Evolutionary conservation across 2,329 filamentous ascomycete species (phyloP).

Genomic region (Trichoderma atrobrunneum): DNA sequence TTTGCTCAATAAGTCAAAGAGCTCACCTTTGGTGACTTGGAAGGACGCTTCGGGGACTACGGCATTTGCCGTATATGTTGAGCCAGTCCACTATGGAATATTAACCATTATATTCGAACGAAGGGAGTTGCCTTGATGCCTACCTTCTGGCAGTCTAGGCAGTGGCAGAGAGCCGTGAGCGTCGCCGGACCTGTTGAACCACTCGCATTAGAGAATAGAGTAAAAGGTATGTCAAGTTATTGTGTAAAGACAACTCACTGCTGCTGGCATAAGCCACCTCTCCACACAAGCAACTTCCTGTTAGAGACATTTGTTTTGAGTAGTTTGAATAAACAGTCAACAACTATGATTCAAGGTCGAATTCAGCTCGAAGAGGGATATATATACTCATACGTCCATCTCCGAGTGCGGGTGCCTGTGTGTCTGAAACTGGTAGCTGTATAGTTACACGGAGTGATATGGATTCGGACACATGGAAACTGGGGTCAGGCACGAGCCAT

Average conservation of each 20-base stretch:
- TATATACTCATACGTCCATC: background rate
- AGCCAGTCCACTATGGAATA: conserved; percentile 44
- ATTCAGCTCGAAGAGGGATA: no score
- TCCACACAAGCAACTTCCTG: background rate
- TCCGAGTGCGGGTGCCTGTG: background rate
- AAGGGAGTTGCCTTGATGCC: background rate
- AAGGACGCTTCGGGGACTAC: conserved; percentile 47
- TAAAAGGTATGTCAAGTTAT: no score
- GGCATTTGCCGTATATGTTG: conserved; percentile 54
- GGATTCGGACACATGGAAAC: background rate
- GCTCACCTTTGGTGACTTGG: conserved; percentile 46
- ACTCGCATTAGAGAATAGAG: background rate
- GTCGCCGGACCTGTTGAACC: conserved; percentile 37
- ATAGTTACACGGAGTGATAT: background rate
- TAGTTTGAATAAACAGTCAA: background rate
- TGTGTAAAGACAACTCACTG: background rate
- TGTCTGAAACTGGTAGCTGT: background rate
- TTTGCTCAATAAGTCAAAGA: background rate
- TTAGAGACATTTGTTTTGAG: background rate
- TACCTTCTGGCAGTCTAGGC: conserved; percentile 54
- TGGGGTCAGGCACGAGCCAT: background rate
- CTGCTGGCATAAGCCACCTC: background rate
- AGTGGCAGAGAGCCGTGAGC: conserved; percentile 50
- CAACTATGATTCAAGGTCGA: background rate
- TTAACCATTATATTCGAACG: background rate